Evolutionary conservation across 2,329 filamentous ascomycete genomes (phyloP), one percentile per base, ranked within the genome.

Genomic region (Claviceps digitariae): DNA sequence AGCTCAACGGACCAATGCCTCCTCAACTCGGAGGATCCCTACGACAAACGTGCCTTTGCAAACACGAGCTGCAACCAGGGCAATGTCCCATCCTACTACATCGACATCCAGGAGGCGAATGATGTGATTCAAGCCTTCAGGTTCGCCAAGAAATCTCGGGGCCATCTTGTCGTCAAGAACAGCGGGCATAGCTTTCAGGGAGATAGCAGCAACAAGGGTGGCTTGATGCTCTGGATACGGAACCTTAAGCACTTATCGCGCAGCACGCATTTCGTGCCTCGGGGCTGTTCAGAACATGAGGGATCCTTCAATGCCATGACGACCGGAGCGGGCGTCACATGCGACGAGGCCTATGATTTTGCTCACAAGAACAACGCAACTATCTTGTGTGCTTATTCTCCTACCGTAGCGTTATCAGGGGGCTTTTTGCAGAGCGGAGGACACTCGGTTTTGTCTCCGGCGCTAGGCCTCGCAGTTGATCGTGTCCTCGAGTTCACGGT

Each of bases 361-460:
- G 53, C 53, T 15, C 50, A 52, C n/a, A 41, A 29, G 44, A 40
- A 50, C n/a, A 48, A 50, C 31, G 53, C 51, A 40, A 50, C 50
- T 1, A 44, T 55, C 34, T 20, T 53, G 43, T 54, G 52, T 29
- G 55, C 50, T 7, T 56, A 54, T 20, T 56, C 52, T 17, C 46
- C 57, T 31, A 60, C 58, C 7, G 62, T 65, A 5, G 62, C 62
- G 31, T 56, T 63, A 20, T 58, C 61, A 3, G 63, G 63, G 38
- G 62, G 63, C 25, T 65, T 62, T 48, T 34, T 60, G 1, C 57
- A 58, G n/a, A 73, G 72, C 34, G 76, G 73, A 52, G 76, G 76
- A 0, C 75, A 79, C 58, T 72, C 69, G 9, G 72, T 74, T 5
- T 59, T 78, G 38, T 69, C 69, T 6, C 66, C 68, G 34, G 57